Percentiles rank a stretch among this genome's conserved stretches.
Evolutionary conservation across 441 rosid genomes (phyloP).

Genomic region (Erodium moschatum): DNA sequence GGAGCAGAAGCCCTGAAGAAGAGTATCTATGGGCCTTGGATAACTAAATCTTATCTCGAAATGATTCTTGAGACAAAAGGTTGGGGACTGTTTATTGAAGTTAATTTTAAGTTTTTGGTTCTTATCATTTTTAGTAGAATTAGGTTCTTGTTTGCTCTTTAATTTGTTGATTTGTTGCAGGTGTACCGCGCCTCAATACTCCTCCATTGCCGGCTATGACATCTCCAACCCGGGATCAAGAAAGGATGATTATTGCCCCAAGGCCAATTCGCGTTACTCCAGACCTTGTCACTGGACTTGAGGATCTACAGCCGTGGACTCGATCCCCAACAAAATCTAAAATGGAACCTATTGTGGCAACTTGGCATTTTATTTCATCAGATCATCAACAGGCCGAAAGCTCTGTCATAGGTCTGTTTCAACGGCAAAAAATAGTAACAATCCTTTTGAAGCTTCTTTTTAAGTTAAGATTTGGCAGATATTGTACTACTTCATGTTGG

Average conservation of each 20-base stretch:
- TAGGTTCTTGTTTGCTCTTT: conserved; percentile 21
- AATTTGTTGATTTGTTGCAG: conserved; percentile 37
- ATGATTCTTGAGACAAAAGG: conserved; percentile 93
- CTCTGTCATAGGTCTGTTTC: conserved; percentile 55
- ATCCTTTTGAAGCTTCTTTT: not conserved
- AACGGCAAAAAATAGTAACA: conserved; percentile 17
- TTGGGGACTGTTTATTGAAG: conserved; percentile 23
- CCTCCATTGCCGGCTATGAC: conserved; percentile 67
- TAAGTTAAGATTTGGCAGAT: conserved; percentile 3
- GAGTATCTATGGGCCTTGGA: conserved; percentile 82
- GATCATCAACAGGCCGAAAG: conserved; percentile 47
- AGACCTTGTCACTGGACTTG: conserved; percentile 63
- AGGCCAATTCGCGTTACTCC: conserved; percentile 85
- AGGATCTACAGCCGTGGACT: conserved; percentile 97
- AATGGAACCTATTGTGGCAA: conserved; percentile 78
- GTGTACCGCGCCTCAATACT: conserved; percentile 90
- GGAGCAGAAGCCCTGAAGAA: conserved; percentile 82
- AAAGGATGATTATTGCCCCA: conserved; percentile 70
- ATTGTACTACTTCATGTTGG: not conserved
- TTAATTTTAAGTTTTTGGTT: conserved; percentile 11
- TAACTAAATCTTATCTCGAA: conserved; percentile 92
- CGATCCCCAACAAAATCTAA: conserved; percentile 96
- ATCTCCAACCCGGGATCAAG: conserved; percentile 44
- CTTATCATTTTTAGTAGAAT: conserved; percentile 16
- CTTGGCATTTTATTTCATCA: conserved; percentile 63